phyloP scores from a whole-genome alignment of 805 yeast species.

The Saccharomycopsis selenospora region DNA sequence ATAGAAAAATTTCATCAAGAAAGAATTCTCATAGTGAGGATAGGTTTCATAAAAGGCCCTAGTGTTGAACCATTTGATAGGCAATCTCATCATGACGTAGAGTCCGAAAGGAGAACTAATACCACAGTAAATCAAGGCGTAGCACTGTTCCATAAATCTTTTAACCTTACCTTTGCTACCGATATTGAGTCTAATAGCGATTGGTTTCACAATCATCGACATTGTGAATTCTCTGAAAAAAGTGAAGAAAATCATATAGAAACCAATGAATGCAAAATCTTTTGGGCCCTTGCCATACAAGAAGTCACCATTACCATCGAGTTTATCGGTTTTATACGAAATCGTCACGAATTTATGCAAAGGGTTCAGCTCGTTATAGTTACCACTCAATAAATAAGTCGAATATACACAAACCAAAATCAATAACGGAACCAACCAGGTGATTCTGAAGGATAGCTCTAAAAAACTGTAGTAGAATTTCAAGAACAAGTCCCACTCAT shows the following conservation, averaged over 20 bases:
- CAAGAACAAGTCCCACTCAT: conserved; percentile 10
- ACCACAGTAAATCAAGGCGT: conserved; percentile 75
- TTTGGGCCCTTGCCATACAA: conserved; percentile 79
- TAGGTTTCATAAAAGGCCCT: conserved; percentile 68
- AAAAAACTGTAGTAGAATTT: conserved; percentile 16
- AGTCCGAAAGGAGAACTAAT: conserved; percentile 79
- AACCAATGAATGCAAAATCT: conserved; percentile 74
- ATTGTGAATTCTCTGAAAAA: conserved; percentile 85
- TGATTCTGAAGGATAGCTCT: conserved; percentile 34
- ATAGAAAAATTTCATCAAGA: conserved; percentile 71
- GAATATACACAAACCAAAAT: conserved; percentile 36
- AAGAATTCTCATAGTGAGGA: conserved; percentile 75
- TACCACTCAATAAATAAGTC: conserved; percentile 48
- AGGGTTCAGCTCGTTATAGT: conserved; percentile 51
- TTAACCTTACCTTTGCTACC: conserved; percentile 47
- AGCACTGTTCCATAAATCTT: conserved; percentile 91
- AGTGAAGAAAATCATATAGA: conserved; percentile 80
- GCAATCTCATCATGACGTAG: conserved; percentile 76
- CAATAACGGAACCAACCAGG: conserved; percentile 67
- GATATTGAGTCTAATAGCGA: conserved; percentile 51
- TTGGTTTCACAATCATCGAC: conserved; percentile 73
- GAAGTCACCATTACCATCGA: conserved; percentile 39
- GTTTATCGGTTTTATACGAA: conserved; percentile 55
- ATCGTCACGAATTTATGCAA: conserved; percentile 56
- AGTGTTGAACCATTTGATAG: conserved; percentile 87